These are phyloP conservation scores for Cubamyces sp. DNA, from an alignment of 768 basidiomycete genomes.

Conservation along the genomic window DNA sequence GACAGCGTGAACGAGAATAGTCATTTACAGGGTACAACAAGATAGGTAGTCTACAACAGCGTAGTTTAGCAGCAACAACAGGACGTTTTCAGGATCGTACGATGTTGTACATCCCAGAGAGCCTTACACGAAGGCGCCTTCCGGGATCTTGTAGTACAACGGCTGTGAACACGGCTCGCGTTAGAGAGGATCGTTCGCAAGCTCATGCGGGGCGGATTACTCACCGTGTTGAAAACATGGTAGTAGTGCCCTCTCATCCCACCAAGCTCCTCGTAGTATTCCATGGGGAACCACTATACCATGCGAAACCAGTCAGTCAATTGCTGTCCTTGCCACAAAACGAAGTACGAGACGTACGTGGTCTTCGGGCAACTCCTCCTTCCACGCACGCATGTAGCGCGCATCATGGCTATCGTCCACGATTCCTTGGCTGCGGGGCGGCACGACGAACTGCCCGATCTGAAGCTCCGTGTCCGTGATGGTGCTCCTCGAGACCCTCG, in stretches of 20 bases:
- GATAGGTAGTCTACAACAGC: constrained; percentile 20
- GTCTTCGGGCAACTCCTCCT: constrained; percentile 65
- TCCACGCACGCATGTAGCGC: constrained; percentile 67
- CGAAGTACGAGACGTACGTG: constrained; percentile 51
- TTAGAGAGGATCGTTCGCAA: neutral
- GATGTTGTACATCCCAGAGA: neutral
- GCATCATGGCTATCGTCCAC: constrained; percentile 63
- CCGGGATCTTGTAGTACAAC: constrained; percentile 47
- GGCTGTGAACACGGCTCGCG: constrained; percentile 31
- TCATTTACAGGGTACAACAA: constrained; percentile 29
- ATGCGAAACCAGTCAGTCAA: neutral
- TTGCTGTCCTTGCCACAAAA: neutral
- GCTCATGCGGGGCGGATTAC: constrained; percentile 28
- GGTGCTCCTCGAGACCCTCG: constrained; percentile 76
- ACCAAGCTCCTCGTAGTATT: constrained; percentile 62
- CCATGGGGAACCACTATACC: constrained; percentile 75
- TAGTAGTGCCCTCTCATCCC: constrained; percentile 76
- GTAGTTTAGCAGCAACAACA: constrained; percentile 17
- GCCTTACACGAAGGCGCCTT: constrained; percentile 36
- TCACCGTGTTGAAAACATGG: constrained; percentile 74
- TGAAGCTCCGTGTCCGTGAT: constrained; percentile 93
- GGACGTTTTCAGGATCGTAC: neutral
- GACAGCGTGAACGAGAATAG: constrained; percentile 34
- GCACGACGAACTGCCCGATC: constrained; percentile 83
- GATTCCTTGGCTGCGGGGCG: constrained; percentile 55